Evolutionary conservation across 1,139 yeast species (phyloP), one percentile per base, ranked within the genome.

Genomic region (Candida frijolesensis): DNA sequence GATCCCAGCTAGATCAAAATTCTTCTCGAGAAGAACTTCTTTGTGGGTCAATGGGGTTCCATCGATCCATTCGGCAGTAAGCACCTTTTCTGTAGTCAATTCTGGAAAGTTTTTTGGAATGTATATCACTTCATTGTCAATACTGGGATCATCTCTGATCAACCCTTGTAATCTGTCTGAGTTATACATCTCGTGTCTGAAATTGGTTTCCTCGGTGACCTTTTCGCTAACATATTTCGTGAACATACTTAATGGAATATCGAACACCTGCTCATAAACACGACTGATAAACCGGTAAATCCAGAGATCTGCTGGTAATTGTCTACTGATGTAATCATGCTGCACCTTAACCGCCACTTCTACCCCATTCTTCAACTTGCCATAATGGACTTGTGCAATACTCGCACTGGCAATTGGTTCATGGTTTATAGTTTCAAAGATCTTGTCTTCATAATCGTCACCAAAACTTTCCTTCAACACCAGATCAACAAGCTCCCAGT

Each of bases 51-150:
- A 66, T 0, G 87, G 67, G 16, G 79, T 76, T 10, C 94, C 96
- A 42, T 87, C 87, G 43, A 88, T 84, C 92, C 94, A 88, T 64
- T 88, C 96, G 19, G 85, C 77, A 5, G 83, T 76, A 48, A 88
- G 66, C 3, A 87, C 82, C 45, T 82, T 77, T 37, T 66, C 62
- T 0, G 83, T 74, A 19, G 84, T 70, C 33, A 72, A 56, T 1
- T 79, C 74, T 0, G 72, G 66, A 59, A 75, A 83, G 25, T 75
- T 72, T 42, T 66, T 60, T 2, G 96, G 95, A 19, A 87, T 72
- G 59, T 67, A 66, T 3, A 72, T 60, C 33, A 66, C 65, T 25
- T 60, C 55, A 12, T 47, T 42, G 2, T 46, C 45, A n/a, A 62
- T 59, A 12, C 67, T 61, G 8, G 53, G 29, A 51, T 75, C 79